Base-by-base conservation (phyloP, 768 basidiomycete species). In the Crepidotus variabilis region DNA sequence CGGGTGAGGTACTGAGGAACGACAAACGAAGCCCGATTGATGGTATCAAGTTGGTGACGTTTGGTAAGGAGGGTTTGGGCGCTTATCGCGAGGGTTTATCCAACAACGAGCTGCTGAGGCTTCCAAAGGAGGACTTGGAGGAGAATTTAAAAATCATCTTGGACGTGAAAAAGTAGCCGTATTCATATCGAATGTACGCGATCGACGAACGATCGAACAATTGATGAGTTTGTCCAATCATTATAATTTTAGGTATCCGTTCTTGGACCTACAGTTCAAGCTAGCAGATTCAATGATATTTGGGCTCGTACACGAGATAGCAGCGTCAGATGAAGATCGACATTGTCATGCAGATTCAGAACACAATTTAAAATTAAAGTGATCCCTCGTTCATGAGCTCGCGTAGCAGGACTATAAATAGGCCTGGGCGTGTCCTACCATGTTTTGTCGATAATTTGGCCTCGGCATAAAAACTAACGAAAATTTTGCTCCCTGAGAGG, bases 111-210 rank as follows among this genome's bases (percentile, higher is more conserved):
- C 13, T 34, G 10, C 39, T 56, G 10, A 49, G 55, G 51, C 50
- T 56, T 24, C 48, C 39, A 45, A 39, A 10, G 18, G 55, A 50
- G 20, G 49, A 51, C 50, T 48, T 51, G 16, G 55, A 56, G 24
- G 49, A n/a, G 11, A 49, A 39, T 56, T 34, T 56, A 18, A 50
- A 36, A 5, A 43, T 5, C 5, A 11, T 20, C 13, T 20, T 43
- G 13, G 39, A 11, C 13, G 39, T 43, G 2, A 43, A 28, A 28
- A 28, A 43, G 39, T 43, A 14, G 18, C 11, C 13, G 18, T 14
- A 43, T 43, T 43, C 13, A 5, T 8, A 36, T 8, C 39, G 39
- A 3, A 43, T 16, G 28, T 28, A 28, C 28, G 8, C 28, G 28
- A 28, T 28, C 28, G 28, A 28, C 3, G 4, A 28, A 28, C 28